Evolutionary conservation across 1,139 yeast species (phyloP).

Genomic region (Candida sp.): DNA sequence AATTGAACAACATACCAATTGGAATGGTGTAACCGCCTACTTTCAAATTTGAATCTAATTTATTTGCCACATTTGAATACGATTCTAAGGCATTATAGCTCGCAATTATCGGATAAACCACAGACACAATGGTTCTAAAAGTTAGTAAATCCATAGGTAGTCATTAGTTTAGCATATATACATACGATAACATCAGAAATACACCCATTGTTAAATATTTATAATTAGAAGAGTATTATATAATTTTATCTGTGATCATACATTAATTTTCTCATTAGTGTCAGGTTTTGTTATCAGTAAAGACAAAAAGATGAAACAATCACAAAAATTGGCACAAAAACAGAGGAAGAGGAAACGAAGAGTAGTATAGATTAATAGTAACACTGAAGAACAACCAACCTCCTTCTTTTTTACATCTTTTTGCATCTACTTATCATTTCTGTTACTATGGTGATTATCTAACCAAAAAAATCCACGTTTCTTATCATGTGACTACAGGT

Average conservation of each 20-base stretch:
- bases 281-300: neutral
- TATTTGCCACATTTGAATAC: constrained; percentile 24
- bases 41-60: constrained; percentile 22
- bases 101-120: constrained; percentile 50
- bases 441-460: too few species aligned
- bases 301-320: too few species aligned
- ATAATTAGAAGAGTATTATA: neutral
- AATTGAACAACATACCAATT: constrained; percentile 12
- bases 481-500: too few species aligned
- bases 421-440: too few species aligned
- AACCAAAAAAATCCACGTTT: too few species aligned
- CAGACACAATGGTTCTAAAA: constrained; percentile 33
- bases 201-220: constrained; percentile 10
- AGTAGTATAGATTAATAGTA: too few species aligned
- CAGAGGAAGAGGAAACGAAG: too few species aligned
- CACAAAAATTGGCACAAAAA: too few species aligned
- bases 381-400: too few species aligned
- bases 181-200: constrained; percentile 16
- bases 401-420: too few species aligned
- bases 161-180: neutral
- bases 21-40: constrained; percentile 38
- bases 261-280: neutral
- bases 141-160: constrained; percentile 1
- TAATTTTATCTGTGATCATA: neutral
- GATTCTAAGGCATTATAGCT: constrained; percentile 51